Percentiles rank a stretch among this genome's conserved stretches.
Conservation (phyloP, 2,329 filamentous ascomycete species). For the Scedosporium apiospermum region DNA sequence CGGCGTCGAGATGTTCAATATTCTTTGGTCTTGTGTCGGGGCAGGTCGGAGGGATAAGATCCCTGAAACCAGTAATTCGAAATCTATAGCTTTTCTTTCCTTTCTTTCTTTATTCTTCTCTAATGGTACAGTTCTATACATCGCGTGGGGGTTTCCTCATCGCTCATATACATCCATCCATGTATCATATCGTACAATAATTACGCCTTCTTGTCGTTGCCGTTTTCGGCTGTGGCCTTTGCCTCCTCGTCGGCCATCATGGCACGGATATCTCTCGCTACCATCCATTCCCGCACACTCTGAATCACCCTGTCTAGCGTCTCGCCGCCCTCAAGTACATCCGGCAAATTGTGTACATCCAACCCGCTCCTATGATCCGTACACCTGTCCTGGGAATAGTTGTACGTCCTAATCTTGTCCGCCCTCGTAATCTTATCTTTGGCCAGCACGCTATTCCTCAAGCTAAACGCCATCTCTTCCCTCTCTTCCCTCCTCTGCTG, state of each 20-base stretch:
- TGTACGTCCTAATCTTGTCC: slow-evolving; percentile 92
- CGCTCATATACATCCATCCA: neutral
- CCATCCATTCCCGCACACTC: slow-evolving; percentile 67
- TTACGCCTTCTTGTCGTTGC: slow-evolving; percentile 9
- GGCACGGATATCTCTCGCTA: slow-evolving; percentile 62
- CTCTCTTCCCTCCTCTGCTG: slow-evolving; percentile 70
- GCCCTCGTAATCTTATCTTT: slow-evolving; percentile 76
- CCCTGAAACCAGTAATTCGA: too few relatives aligned
- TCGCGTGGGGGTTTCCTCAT: too few relatives aligned
- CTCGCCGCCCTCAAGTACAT: slow-evolving; percentile 66
- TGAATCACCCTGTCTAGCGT: slow-evolving; percentile 67
- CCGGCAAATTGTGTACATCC: slow-evolving; percentile 70
- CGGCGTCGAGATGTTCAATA: too few relatives aligned
- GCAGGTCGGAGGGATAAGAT: too few relatives aligned
- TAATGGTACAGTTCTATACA: neutral
- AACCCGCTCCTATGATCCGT: slow-evolving; percentile 80
- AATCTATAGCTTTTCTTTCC: neutral
- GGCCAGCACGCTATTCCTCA: slow-evolving; percentile 72
- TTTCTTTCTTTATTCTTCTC: neutral
- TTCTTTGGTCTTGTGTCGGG: too few relatives aligned
- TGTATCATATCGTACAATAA: slow-evolving; percentile 7
- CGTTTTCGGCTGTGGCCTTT: slow-evolving; percentile 13
- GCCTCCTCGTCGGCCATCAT: slow-evolving; percentile 55
- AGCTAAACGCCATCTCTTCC: slow-evolving; percentile 65
- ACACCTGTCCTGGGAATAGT: slow-evolving; percentile 65